These are phyloP conservation scores for Fusarium sp. DNA, from an alignment of 2,329 filamentous ascomycete genomes.

Conservation along the genomic window DNA sequence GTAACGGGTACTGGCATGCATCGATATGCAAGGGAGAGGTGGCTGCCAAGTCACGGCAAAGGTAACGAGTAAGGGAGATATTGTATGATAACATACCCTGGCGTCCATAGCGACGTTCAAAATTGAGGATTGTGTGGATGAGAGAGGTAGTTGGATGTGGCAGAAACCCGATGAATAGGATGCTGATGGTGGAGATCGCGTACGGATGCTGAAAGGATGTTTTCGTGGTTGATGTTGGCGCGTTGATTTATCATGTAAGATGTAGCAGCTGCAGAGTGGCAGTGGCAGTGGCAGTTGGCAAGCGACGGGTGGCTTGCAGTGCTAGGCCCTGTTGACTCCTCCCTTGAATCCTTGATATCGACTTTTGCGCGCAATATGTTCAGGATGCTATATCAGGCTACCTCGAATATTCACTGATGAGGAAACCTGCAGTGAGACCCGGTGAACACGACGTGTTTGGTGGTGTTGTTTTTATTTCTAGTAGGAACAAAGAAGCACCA, in stretches of 20 bases:
- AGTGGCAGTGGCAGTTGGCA: constrained; percentile 10
- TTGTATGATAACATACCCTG: constrained; percentile 48
- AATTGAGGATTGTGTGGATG: constrained; percentile 27
- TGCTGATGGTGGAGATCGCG: constrained; percentile 20
- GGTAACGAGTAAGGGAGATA: constrained; percentile 18
- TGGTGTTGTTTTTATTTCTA: constrained; percentile 38
- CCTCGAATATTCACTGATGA: constrained; percentile 1
- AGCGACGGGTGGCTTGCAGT: constrained; percentile 21
- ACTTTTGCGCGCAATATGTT: constrained; percentile 22
- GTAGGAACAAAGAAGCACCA: constrained; percentile 28
- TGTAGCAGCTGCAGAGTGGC: constrained; percentile 14
- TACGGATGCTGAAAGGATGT: constrained; percentile 26
- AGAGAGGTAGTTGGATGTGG: constrained; percentile 32
- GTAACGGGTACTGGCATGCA: constrained; percentile 10
- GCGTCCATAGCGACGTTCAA: constrained; percentile 51
- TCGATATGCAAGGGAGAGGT: constrained; percentile 36
- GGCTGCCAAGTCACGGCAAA: constrained; percentile 6
- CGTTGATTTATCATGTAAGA: constrained; percentile 40
- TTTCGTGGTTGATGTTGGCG: constrained; percentile 26
- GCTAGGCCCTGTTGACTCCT: background rate
- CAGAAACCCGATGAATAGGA: constrained; percentile 40
- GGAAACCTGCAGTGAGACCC: constrained; percentile 8
- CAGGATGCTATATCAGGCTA: constrained; percentile 2
- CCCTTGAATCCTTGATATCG: constrained; percentile 14
- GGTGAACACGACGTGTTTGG: constrained; percentile 26